These are phyloP conservation scores for Glomus cerebriforme DNA, from an alignment of 192 early-diverging fungal genomes.

Conservation along the genomic window DNA sequence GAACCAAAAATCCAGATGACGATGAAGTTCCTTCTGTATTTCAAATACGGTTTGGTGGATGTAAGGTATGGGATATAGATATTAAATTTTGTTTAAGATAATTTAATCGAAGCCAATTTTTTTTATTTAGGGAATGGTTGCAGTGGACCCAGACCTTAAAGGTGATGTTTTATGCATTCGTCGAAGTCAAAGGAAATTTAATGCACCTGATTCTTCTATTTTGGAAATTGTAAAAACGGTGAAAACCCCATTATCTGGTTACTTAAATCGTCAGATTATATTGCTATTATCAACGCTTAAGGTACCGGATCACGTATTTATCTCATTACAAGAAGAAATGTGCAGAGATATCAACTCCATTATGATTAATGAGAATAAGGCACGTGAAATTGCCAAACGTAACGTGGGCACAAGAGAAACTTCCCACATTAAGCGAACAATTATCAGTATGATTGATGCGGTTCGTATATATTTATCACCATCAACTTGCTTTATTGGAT, in stretches of 20 bases:
- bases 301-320: constrained; percentile 45
- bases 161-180: constrained; percentile 49
- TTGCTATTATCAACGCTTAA: constrained; percentile 57
- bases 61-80: constrained; percentile 42
- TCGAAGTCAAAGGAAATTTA: constrained; percentile 62
- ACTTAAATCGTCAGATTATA: constrained; percentile 69
- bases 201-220: constrained; percentile 41
- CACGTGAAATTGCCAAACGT: not conserved
- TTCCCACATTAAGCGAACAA: not conserved
- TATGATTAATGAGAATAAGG: not conserved
- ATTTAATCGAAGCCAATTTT: no score
- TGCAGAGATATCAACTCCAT: not conserved
- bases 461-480: not conserved
- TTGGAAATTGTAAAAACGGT: constrained; percentile 64
- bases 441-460: constrained; percentile 3
- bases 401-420: not conserved
- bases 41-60: constrained; percentile 72
- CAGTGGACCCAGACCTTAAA: constrained; percentile 34
- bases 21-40: constrained; percentile 58
- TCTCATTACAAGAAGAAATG: not conserved
- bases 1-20: constrained; percentile 41
- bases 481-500: constrained; percentile 32
- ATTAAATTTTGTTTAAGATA: not conserved
- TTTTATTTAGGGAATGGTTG: constrained; percentile 48
- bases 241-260: constrained; percentile 43